Evolutionary conservation across 2,329 filamentous ascomycete genomes (phyloP).

Genomic region (Tolypocladium album): DNA sequence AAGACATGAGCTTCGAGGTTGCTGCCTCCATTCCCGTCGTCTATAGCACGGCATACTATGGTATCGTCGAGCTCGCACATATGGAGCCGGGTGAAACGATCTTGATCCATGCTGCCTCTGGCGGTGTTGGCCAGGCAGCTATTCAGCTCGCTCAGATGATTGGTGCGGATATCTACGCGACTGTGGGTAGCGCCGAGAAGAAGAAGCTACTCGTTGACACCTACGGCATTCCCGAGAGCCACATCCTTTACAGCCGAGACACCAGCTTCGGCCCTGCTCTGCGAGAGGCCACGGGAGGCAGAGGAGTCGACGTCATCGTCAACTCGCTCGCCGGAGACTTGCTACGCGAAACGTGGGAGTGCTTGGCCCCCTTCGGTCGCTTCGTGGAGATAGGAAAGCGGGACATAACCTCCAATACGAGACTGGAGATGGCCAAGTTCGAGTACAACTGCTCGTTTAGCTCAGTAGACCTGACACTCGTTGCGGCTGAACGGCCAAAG

Average conservation of each 20-base stretch:
- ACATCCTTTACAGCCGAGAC: slow-evolving; percentile 16
- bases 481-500: slow-evolving; percentile 30
- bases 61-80: slow-evolving; percentile 25
- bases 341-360: slow-evolving; percentile 30
- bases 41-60: slow-evolving; percentile 29
- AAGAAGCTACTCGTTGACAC: slow-evolving; percentile 23
- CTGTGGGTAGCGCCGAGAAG: slow-evolving; percentile 25
- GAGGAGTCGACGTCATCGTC: slow-evolving; percentile 62
- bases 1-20: slow-evolving; percentile 22
- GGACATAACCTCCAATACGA: slow-evolving; percentile 26
- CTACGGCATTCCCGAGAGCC: slow-evolving; percentile 24
- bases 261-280: slow-evolving; percentile 9
- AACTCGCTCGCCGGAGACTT: slow-evolving; percentile 32
- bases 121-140: slow-evolving; percentile 27
- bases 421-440: slow-evolving; percentile 38
- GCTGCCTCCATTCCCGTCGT: slow-evolving; percentile 29
- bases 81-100: slow-evolving; percentile 26
- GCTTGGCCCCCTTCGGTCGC: slow-evolving; percentile 30
- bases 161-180: slow-evolving; percentile 30
- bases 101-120: slow-evolving; percentile 27
- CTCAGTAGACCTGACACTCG: slow-evolving; percentile 32
- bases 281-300: slow-evolving; percentile 22
- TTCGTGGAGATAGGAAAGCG: slow-evolving; percentile 33
- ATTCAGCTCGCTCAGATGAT: slow-evolving; percentile 25
- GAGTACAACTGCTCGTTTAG: slow-evolving; percentile 34